Evolutionary conservation across 2,329 filamentous ascomycete genomes (phyloP).

Genomic region (Rutstroemia sydowiana): DNA sequence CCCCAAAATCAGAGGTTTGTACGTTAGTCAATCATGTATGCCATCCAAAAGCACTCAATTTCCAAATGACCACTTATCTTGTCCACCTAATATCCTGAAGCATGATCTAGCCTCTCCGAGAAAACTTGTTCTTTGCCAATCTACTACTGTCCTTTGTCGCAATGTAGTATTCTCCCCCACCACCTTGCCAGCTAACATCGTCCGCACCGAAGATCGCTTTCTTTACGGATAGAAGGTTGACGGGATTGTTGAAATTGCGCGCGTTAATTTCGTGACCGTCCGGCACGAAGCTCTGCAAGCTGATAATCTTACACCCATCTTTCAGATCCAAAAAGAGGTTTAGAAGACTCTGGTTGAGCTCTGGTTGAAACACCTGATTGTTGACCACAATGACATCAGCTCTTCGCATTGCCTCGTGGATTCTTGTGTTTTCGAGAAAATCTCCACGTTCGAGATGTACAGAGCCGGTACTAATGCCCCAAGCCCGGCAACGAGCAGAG

Average conservation of each 20-base stretch:
- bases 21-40: neutral
- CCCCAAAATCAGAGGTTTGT: neutral
- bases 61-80: neutral
- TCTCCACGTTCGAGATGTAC: conserved; percentile 78
- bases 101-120: neutral
- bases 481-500: conserved; percentile 73
- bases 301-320: conserved; percentile 81
- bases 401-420: conserved; percentile 66
- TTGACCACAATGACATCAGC: conserved; percentile 97
- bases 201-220: conserved; percentile 60
- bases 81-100: neutral
- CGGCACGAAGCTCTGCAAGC: conserved; percentile 84
- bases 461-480: conserved; percentile 75
- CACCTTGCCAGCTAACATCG: conserved; percentile 84
- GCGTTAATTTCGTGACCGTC: conserved; percentile 67
- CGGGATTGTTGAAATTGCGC: conserved; percentile 70
- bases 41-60: neutral
- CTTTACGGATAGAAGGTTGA: conserved; percentile 72
- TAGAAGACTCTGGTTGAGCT: conserved; percentile 76
- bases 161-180: conserved; percentile 79
- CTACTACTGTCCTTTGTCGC: conserved; percentile 52
- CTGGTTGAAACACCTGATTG: conserved; percentile 90
- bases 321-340: conserved; percentile 92
- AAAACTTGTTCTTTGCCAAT: conserved; percentile 4
- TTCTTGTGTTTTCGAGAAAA: conserved; percentile 66